Base-by-base conservation (phyloP, 2,329 filamentous ascomycete species). In the Camillea tinctor region DNA sequence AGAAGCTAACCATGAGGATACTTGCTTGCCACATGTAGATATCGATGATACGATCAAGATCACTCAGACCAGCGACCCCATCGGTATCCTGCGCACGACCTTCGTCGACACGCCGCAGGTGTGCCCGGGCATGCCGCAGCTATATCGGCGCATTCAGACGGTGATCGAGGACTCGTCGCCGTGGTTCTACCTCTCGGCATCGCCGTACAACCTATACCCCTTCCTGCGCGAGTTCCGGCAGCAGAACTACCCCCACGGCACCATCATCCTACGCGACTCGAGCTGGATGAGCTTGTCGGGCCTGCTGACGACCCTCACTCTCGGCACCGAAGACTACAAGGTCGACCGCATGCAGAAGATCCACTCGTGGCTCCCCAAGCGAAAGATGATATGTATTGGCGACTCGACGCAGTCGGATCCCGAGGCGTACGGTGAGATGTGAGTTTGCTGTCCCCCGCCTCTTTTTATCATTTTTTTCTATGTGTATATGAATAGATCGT, bases 41-140 rank as follows among this genome's bases (percentile, higher is more conserved):
- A 86, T 98, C 66, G 95, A 98, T 72, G 94, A 98, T 75, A 97
- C 93, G 0, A 96, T 98, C 80, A 97, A 98, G 76, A 80, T 93
- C 66, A 97, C 94, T 0, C 82, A 90, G 73, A 97, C 94, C 0
- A 86, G 88, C 50, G 89, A 91, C 54, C 88, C 92, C 0, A 82
- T 90, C 7, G 92, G 92, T 2, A 94, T 97, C 68, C 79, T 98
- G 4, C 84, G 86, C 52, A 89, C 89, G 55, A 98, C 94, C 0
- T 97, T 98, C 70, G 85, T 91, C 52, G 89, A 93, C 55, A 79
- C 86, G 17, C 89, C 93, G 0, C 79, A 82, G 15, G 86, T 91
- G 0, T 86, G 94, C 15, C 70, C 81, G 0, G 92, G 91, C 53
- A 97, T 97, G 92, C 91, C 93, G 0, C 88, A 91, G 68, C 82